Percentiles rank a stretch among this genome's conserved stretches.
These are phyloP conservation scores for Phytopythium ostracodes DNA, from an alignment of 352 stramenopile species.

Conservation along the genomic window DNA sequence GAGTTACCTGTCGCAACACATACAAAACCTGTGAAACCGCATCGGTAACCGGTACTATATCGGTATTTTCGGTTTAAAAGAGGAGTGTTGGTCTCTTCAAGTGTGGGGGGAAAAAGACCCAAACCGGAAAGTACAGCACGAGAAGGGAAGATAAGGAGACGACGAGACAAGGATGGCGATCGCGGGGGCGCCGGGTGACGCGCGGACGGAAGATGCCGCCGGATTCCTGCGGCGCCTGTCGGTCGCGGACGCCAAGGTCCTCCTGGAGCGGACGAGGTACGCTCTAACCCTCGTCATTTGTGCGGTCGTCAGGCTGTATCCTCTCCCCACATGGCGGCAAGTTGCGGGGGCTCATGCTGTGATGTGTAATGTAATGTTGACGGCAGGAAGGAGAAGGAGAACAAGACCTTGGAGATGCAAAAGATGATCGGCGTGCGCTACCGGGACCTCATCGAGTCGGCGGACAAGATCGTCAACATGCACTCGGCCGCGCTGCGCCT, in stretches of 20 bases:
- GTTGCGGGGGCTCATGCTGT: too few species aligned
- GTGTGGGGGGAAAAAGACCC: not conserved
- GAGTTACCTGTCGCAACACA: not conserved
- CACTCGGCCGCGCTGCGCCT: conserved; percentile 83
- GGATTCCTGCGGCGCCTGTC: conserved; percentile 79
- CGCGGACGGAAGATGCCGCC: conserved; percentile 18
- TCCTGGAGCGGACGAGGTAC: conserved; percentile 74
- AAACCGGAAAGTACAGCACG: conserved; percentile 1
- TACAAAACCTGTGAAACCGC: not conserved
- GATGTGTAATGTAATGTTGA: too few species aligned
- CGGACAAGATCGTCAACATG: conserved; percentile 92
- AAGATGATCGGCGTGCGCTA: conserved; percentile 92
- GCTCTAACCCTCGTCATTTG: too few species aligned
- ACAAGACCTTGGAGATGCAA: conserved; percentile 89
- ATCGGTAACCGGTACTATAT: not conserved
- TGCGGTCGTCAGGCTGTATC: not conserved
- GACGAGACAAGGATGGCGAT: not conserved
- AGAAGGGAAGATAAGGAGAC: not conserved
- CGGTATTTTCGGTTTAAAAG: not conserved
- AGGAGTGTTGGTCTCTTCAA: conserved; percentile 2
- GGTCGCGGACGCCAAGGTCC: conserved; percentile 77
- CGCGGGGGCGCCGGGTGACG: conserved; percentile 10
- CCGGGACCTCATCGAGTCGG: conserved; percentile 91
- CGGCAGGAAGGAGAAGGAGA: conserved; percentile 80
- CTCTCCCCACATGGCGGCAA: not conserved